Evolutionary conservation across 768 basidiomycete genomes (phyloP).

Genomic region (Russula lepida): DNA sequence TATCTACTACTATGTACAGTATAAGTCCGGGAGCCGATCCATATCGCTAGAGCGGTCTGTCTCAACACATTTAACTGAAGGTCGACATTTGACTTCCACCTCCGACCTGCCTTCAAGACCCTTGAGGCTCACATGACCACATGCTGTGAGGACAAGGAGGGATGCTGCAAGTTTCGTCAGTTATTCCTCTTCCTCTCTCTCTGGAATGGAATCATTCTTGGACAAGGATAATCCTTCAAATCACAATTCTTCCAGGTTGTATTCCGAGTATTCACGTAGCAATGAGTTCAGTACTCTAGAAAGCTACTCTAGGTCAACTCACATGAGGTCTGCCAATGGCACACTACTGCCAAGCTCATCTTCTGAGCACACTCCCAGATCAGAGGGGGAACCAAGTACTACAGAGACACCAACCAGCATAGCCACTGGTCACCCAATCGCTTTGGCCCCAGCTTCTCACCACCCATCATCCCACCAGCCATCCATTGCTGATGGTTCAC

Average conservation of each 20-base stretch:
- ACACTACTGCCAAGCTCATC: slow-evolving; percentile 28
- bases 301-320: slow-evolving; percentile 10
- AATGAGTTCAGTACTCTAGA: slow-evolving; percentile 21
- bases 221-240: slow-evolving; percentile 50
- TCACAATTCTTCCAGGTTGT: slow-evolving; percentile 25
- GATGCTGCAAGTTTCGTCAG: slow-evolving; percentile 34
- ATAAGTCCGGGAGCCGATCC: too few relatives aligned
- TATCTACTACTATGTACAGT: too few relatives aligned
- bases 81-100: slow-evolving; percentile 31
- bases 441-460: too few relatives aligned
- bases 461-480: too few relatives aligned
- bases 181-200: slow-evolving; percentile 36
- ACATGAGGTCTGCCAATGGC: slow-evolving; percentile 10
- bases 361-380: slow-evolving; percentile 26
- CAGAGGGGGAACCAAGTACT: slow-evolving; percentile 26
- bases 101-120: slow-evolving; percentile 37
- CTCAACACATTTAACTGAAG: too few relatives aligned
- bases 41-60: too few relatives aligned
- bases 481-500: too few relatives aligned
- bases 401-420: too few relatives aligned
- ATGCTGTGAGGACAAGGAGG: slow-evolving; percentile 47
- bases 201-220: slow-evolving; percentile 35
- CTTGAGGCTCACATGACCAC: slow-evolving; percentile 44
- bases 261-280: slow-evolving; percentile 23
- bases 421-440: too few relatives aligned